Base-by-base conservation (phyloP, 768 basidiomycete genomes). In the Pisolithus marmoratus region DNA sequence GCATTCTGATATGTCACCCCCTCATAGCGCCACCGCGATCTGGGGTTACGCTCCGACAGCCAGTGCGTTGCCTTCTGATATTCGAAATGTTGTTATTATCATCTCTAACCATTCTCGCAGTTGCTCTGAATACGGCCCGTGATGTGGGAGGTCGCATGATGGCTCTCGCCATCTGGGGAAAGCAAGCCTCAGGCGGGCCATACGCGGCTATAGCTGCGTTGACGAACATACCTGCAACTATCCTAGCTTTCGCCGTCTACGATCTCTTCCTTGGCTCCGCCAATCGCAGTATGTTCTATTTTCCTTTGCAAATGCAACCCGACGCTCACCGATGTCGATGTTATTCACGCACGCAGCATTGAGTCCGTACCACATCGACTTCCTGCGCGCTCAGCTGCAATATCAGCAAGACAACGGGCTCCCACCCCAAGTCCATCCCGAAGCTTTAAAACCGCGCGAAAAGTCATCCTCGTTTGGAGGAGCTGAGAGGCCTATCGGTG, bases 111-210 rank as follows among this genome's bases (percentile, higher is more conserved):
- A 43, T 14, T 34, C 20, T 43, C 42, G 8, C 51, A 81, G 77
- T 87, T 42, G 74, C 82, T 14, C 72, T 84, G 31, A 88, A 88
- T 64, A 67, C 79, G 17, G 81, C 82, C 34, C 80, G 83, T 60
- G 83, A 84, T 64, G 27, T 85, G 46, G 83, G 82, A 29, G 79
- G 76, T 6, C 76, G 82, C n/a, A 60, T 84, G 22, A 72, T 75
- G 48, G 78, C 73, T 2, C 64, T 85, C 63, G 71, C 79, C 14
- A 74, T 83, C 49, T 84, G 77, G 72, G 83, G 83, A n/a, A 60
- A 43, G 4, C 57, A 60, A 57, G 79, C 79, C 27, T 61, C 61
- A 37, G 81, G 80, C 37, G 74, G 73, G 19, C 52, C 55, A 15
- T 84, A 83, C 59, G 75, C 79, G 1, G 82, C 81, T 17, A 74